phyloP scores from a whole-genome alignment of 2,329 filamentous ascomycete species.

The Verticillium nubilum region DNA sequence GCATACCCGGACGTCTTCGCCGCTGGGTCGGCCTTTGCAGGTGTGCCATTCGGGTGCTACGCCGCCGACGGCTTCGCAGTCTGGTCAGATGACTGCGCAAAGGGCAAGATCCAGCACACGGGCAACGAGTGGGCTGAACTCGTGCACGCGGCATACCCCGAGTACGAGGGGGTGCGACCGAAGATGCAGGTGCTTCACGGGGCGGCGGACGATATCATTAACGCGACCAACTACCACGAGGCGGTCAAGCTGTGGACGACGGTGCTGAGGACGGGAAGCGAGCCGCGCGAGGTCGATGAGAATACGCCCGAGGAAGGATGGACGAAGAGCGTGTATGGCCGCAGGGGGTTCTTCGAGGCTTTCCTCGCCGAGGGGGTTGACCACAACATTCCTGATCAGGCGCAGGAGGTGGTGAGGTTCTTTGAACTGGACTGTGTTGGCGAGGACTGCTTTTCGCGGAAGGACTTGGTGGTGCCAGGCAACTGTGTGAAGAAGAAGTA shows the following conservation, averaged over 20 bases:
- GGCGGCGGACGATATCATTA: constrained; percentile 41
- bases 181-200: constrained; percentile 56
- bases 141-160: constrained; percentile 38
- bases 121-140: constrained; percentile 26
- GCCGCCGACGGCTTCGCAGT: constrained; percentile 29
- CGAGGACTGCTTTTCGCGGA: constrained; percentile 12
- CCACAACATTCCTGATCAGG: constrained; percentile 12
- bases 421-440: constrained; percentile 13
- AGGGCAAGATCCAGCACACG: constrained; percentile 35
- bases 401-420: constrained; percentile 13
- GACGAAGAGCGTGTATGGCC: constrained; percentile 14
- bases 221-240: constrained; percentile 48
- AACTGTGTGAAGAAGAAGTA: not conserved
- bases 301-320: constrained; percentile 5
- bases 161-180: constrained; percentile 44
- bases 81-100: constrained; percentile 49
- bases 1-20: constrained; percentile 48
- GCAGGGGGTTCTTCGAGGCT: constrained; percentile 9
- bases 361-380: constrained; percentile 11
- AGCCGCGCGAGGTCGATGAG: constrained; percentile 6
- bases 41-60: constrained; percentile 44
- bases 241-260: constrained; percentile 48
- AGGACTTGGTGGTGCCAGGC: not conserved
- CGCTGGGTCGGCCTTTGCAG: constrained; percentile 39
- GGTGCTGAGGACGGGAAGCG: constrained; percentile 15